phyloP scores from a whole-genome alignment of 352 stramenopile species.

The Phytopythium ostracodes region DNA sequence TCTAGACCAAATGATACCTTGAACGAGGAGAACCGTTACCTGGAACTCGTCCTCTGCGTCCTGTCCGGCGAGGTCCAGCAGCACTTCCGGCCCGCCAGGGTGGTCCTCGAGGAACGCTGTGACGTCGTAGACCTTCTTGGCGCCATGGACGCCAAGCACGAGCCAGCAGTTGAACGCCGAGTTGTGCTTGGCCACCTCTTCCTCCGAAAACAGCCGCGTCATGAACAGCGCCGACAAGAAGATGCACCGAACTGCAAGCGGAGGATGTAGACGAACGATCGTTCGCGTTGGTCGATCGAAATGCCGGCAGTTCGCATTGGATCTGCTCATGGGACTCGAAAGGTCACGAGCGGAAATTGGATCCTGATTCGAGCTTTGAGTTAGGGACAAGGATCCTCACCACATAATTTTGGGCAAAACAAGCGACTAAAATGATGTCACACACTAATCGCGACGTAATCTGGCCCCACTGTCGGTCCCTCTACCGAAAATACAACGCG shows the following conservation, averaged over 20 bases:
- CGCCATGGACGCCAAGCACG: conserved; percentile 26
- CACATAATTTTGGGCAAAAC: too few relatives aligned
- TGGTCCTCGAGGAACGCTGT: conserved; percentile 94
- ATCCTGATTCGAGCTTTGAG: too few relatives aligned
- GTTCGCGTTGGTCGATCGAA: background rate
- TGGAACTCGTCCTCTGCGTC: conserved; percentile 82
- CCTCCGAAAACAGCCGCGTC: conserved; percentile 48
- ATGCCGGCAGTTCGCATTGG: background rate
- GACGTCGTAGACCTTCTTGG: conserved; percentile 92
- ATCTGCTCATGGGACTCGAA: background rate
- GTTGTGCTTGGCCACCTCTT: conserved; percentile 80
- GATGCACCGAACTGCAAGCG: background rate
- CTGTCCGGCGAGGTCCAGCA: conserved; percentile 84
- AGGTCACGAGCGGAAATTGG: background rate
- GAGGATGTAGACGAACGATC: background rate
- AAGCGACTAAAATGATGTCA: too few relatives aligned
- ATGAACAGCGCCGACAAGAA: background rate
- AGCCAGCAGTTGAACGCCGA: conserved; percentile 43
- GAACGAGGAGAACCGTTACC: conserved; percentile 3
- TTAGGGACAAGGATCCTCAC: too few relatives aligned
- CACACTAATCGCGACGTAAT: background rate
- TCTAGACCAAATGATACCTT: background rate
- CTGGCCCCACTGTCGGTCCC: background rate
- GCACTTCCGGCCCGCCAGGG: conserved; percentile 90
- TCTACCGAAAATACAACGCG: background rate